Base-by-base conservation (phyloP, 2,329 filamentous ascomycete genomes). In the Aureobasidium leucospermi region DNA sequence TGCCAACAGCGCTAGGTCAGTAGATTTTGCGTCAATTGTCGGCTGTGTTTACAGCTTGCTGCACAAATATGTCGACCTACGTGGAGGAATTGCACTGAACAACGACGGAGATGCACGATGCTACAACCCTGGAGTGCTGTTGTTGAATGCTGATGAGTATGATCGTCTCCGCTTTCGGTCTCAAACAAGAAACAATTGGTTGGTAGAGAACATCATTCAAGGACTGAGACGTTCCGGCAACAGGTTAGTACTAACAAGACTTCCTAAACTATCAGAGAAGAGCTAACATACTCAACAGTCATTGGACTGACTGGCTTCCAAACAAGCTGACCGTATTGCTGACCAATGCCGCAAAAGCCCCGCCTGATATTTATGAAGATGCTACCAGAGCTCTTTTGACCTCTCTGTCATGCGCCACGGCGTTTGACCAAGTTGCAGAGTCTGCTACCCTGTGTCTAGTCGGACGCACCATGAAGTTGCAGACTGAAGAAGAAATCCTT, bases 41-140 rank as follows among this genome's bases (percentile, higher is more conserved):
- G 55, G 47, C 41, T 48, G 31, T 11, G 28, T 60, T 28, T 41
- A 55, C 62, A 16, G 53, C 59, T 31, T 59, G 42, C 19, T 65
- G 58, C 15, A 23, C 34, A 47, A 45, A 1, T 46, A 48, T n/a
- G 51, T 60, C 29, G 46, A 56, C 15, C 31, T 60, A 6, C 36
- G 49, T 29, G 51, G 42, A 28, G 11, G 11, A 8, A 4, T 32
- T n/a, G 23, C 32, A 8, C 31, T n/a, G 11, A 8, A 9, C 34
- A 16, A 8, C 19, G 16, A 15, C 16, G 10, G 6, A 15, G 8
- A 10, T 16, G 23, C 23, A 23, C 52, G 52, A 28, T 34, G 31
- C 43, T 32, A 19, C 5, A 34, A 58, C 16, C 8, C 46, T 5
- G n/a, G n/a, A 4, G 31, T 41, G 43, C 23, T 58, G n/a, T 39